Evolutionary conservation across 768 basidiomycete species (phyloP), one percentile per base, ranked within the genome.

Genomic region (Tubosaeta sp.): DNA sequence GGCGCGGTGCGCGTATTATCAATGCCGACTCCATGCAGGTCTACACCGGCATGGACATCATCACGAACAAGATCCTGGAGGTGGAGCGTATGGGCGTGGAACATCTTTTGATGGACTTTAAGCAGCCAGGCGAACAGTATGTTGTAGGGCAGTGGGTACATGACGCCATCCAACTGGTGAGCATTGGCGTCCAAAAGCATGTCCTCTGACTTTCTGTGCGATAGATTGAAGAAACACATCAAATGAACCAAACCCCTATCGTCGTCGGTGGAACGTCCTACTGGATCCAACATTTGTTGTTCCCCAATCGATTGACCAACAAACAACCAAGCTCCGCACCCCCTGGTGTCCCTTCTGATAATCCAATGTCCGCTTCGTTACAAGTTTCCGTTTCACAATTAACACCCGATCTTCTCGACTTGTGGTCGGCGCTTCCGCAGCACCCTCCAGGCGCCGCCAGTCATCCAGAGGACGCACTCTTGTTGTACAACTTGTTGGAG

Each of bases 1-100:
- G 83, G 78, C 71, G 68, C 13, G 81, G 83, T 12, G 86, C 84
- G 8, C 82, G 84, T 63, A 79, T 98, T 59, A 85, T 99, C 65
- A 98, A 97, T 65, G 91, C 95, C 10, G 97, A 99, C 70, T 84
- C 95, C 12, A 97, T 99, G 95, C 97, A 99, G 69, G 85, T 93
- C 12, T 98, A 97, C 68, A 75, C 76, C 16, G 95, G 95, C 0
- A 79, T 98, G 68, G 88, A 97, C 69, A 74, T 95, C 46, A 85
- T 97, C 62, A 98, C 95, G 26, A 98, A 98, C 71, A 98, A 99
- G 72, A 79, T 94, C 14, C 81, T 94, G 1, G 62, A 74, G 12
- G 71, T 77, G 27, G 94, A 99, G 70, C 84, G 77, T 64, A 75
- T 80, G 44, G 93, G 90, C 5, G 75, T 99, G 17, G 85, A 87